phyloP scores from a whole-genome alignment of 192 early-diverging fungal genomes.

The Entophlyctis luteolus region DNA sequence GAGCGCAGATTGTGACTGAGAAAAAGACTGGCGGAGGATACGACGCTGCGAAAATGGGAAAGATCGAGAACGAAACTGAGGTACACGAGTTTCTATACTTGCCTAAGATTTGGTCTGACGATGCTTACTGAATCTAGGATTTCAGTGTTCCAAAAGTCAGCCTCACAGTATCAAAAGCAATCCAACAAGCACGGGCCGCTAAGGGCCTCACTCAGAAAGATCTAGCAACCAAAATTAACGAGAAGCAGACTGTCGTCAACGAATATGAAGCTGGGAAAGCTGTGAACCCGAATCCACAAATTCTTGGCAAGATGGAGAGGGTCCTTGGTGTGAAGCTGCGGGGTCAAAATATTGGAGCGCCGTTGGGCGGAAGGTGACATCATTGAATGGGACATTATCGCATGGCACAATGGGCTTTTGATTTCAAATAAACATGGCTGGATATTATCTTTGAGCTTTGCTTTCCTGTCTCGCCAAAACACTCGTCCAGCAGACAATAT shows the following conservation, averaged over 20 bases:
- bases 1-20: conserved; percentile 66
- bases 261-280: conserved; percentile 84
- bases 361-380: conserved; percentile 24
- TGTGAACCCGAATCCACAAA: conserved; percentile 85
- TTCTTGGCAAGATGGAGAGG: conserved; percentile 85
- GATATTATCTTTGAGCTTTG: too few relatives aligned
- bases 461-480: too few relatives aligned
- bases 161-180: conserved; percentile 72
- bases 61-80: conserved; percentile 84
- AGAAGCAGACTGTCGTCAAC: conserved; percentile 84
- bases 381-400: neutral
- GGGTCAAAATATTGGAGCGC: conserved; percentile 58
- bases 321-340: conserved; percentile 82
- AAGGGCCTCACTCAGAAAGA: conserved; percentile 84
- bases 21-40: conserved; percentile 59
- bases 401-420: too few relatives aligned
- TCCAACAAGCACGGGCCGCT: conserved; percentile 73
- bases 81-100: too few relatives aligned
- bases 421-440: too few relatives aligned
- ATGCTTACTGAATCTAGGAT: conserved; percentile 26
- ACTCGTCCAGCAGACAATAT: too few relatives aligned
- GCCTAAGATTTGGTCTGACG: neutral
- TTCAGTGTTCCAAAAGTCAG: conserved; percentile 58
- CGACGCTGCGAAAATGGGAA: conserved; percentile 66
- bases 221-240: conserved; percentile 81